phyloP scores from a whole-genome alignment of 129 eudicot genomes.

The Oenanthe sinensis region DNA sequence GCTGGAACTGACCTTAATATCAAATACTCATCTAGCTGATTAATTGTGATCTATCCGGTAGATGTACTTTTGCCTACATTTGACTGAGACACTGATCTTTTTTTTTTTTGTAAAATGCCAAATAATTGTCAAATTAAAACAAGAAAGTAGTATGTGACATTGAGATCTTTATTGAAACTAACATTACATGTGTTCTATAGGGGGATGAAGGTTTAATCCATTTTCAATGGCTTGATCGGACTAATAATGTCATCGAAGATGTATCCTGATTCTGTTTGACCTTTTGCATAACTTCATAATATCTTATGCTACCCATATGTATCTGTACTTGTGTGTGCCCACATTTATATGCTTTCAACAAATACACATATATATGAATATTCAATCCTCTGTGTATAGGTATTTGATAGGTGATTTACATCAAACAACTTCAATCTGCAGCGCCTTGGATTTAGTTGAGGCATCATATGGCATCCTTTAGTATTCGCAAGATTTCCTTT shows the following conservation, averaged over 20 bases:
- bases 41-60: neutral
- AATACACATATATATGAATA: too few species aligned
- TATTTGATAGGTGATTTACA: neutral
- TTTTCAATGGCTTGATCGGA: conserved; percentile 91
- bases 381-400: neutral
- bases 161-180: conserved; percentile 4
- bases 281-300: neutral
- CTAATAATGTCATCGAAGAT: conserved; percentile 56
- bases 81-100: neutral
- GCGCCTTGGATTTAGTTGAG: too few species aligned
- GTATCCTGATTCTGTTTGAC: conserved; percentile 49
- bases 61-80: neutral
- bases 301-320: neutral
- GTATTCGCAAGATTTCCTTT: too few species aligned
- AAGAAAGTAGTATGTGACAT: neutral
- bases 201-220: conserved; percentile 98
- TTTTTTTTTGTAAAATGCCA: neutral
- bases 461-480: too few species aligned
- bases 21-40: neutral
- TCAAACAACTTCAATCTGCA: neutral
- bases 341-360: neutral
- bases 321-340: neutral
- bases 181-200: conserved; percentile 23
- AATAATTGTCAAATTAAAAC: neutral
- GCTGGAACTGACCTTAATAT: neutral